Evolutionary conservation across 2,329 filamentous ascomycete species (phyloP).

Genomic region (Cercospora sp.): DNA sequence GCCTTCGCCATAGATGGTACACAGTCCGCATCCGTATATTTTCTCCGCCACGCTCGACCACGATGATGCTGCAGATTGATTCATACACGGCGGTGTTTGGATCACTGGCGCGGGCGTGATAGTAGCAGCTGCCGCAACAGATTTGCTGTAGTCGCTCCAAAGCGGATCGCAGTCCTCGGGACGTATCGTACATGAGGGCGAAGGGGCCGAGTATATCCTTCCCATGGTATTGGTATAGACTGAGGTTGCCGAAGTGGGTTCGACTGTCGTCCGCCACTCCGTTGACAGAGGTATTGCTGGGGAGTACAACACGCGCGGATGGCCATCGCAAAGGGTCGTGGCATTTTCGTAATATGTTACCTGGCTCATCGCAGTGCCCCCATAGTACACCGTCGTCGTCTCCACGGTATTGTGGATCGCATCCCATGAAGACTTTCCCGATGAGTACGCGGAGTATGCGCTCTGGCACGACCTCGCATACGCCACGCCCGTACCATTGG

Average conservation of each 20-base stretch:
- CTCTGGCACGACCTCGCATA: constrained; percentile 17
- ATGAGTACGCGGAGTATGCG: constrained; percentile 9
- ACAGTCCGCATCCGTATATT: constrained; percentile 34
- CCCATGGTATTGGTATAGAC: constrained; percentile 18
- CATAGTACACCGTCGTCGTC: constrained; percentile 18
- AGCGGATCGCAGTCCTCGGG: constrained; percentile 35
- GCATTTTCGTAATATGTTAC: constrained; percentile 35
- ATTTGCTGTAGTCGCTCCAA: constrained; percentile 32
- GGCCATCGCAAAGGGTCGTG: constrained; percentile 36
- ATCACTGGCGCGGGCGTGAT: constrained; percentile 26
- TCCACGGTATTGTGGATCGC: constrained; percentile 7
- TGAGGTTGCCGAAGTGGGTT: constrained; percentile 16
- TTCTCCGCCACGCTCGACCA: constrained; percentile 18
- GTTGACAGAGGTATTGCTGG: constrained; percentile 29
- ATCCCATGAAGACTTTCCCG: constrained; percentile 7
- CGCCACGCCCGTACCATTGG: constrained; percentile 10
- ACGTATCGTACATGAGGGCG: constrained; percentile 30
- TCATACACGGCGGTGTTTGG: constrained; percentile 30
- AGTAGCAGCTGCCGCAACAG: constrained; percentile 20
- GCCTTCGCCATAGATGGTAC: constrained; percentile 36
- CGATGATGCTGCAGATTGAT: constrained; percentile 20
- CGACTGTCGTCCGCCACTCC: constrained; percentile 17
- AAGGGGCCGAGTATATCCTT: constrained; percentile 22
- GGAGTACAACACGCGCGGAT: constrained; percentile 32
- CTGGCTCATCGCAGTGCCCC: constrained; percentile 21